Conservation (phyloP, 768 basidiomycete species). For the Rhodocollybia butyracea region DNA sequence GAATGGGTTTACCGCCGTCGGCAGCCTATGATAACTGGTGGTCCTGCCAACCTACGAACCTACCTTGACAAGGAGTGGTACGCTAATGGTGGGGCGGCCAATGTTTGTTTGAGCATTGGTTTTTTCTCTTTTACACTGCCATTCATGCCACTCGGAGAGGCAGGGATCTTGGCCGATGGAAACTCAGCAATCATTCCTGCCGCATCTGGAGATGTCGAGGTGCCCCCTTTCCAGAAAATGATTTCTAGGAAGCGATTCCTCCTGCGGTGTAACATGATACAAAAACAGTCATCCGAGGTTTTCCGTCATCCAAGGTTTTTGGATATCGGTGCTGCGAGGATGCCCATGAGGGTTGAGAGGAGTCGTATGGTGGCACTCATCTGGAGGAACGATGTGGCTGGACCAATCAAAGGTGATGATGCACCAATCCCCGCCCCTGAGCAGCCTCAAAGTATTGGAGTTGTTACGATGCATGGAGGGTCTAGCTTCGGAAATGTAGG, state of each 20-base stretch:
- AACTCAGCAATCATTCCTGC: conserved; percentile 8
- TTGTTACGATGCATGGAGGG: conserved; percentile 28
- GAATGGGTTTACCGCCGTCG: conserved; percentile 52
- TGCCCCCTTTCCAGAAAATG: conserved; percentile 39
- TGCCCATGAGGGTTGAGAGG: conserved; percentile 23
- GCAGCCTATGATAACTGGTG: conserved; percentile 46
- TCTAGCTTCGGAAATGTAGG: conserved; percentile 41
- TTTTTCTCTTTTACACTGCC: conserved; percentile 42
- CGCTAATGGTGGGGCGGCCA: conserved; percentile 35
- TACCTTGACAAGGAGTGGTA: conserved; percentile 48
- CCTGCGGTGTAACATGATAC: conserved; percentile 34
- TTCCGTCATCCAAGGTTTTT: conserved; percentile 44
- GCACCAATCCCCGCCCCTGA: conserved; percentile 4
- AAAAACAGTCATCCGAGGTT: conserved; percentile 29
- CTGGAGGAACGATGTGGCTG: conserved; percentile 17
- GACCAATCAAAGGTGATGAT: conserved; percentile 13
- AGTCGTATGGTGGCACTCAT: conserved; percentile 18
- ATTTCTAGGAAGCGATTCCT: conserved; percentile 47
- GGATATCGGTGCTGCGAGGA: conserved; percentile 31
- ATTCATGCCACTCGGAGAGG: conserved; percentile 40
- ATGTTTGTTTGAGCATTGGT: conserved; percentile 16
- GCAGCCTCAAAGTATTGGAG: conserved; percentile 7
- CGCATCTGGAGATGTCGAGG: neutral
- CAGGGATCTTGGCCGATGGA: conserved; percentile 26
- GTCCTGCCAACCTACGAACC: conserved; percentile 50